Base-by-base conservation (phyloP, 2,329 filamentous ascomycete genomes). In the Fusarium begoniae region DNA sequence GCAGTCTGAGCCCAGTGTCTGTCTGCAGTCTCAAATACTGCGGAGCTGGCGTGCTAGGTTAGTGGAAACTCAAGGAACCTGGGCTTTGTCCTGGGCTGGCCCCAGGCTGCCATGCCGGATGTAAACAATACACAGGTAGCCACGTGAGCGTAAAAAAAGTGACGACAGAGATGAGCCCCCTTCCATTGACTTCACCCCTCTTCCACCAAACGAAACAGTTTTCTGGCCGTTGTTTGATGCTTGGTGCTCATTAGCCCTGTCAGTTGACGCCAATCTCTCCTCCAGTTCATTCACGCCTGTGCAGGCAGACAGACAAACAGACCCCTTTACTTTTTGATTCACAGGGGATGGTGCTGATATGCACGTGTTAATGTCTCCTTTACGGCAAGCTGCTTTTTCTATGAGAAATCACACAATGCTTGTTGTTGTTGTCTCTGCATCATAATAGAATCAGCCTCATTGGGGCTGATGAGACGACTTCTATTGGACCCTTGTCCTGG, bases 161-260 rank as follows among this genome's bases (percentile, higher is more conserved):
- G 72, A 73, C 62, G 66, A 73, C 69, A 70, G 47, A 63, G 26
- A 51, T 59, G 61, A 60, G 54, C 55, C 62, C 45, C 50, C 54
- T 75, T 75, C 72, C 61, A 75, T 75, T 37, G 35, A 50, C 26
- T 75, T 75, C 72, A 75, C 72, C 72, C 72, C 72, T 75, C 72
- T 75, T 75, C 72, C 57, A 72, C 66, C 68, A 74, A 74, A 72
- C 72, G 61, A 74, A 73, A 61, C 58, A 71, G 62, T 30, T 22
- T 30, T 18, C 28, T 28, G 61, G 28, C 48, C 37, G 15, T 56
- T 43, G 37, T 56, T 55, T 43, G 28, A 24, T 37, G 26, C 35
- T 56, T 64, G 55, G 53, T 50, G 45, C 47, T 61, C n/a, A n/a
- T 35, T 57, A 58, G 50, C 65, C 64, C 69, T 68, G 69, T 55